Evolutionary conservation across 371 early-diverging fungal species (phyloP).

Genomic region (Haplosporangium sp.): DNA sequence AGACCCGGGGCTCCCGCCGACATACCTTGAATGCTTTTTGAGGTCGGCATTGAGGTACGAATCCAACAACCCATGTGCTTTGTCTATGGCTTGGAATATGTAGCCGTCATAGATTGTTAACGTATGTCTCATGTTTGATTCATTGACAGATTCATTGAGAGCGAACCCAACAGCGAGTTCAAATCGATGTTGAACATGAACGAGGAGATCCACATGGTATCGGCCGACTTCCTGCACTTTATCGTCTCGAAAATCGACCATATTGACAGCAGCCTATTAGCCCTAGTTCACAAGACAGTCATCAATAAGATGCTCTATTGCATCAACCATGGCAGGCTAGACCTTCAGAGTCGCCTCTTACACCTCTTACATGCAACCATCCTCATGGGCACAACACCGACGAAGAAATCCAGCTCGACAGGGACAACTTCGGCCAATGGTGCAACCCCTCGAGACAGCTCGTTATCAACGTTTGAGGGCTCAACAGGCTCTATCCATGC

Average conservation of each 20-base stretch:
- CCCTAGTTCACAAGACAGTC: conserved; percentile 66
- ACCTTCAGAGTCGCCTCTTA: conserved; percentile 79
- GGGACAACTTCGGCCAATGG: conserved; percentile 13
- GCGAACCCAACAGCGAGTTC: conserved; percentile 43
- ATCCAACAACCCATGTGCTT: background rate
- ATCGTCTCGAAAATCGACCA: conserved; percentile 68
- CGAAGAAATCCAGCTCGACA: conserved; percentile 18
- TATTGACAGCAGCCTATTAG: conserved; percentile 63
- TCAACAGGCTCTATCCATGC: conserved; percentile 9
- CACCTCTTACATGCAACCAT: conserved; percentile 72
- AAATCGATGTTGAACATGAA: conserved; percentile 46
- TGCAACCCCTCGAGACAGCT: conserved; percentile 23
- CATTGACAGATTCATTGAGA: conserved; percentile 42
- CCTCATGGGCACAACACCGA: conserved; percentile 55
- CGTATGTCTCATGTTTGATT: too few relatives aligned
- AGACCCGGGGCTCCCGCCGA: conserved; percentile 39
- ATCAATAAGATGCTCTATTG: conserved; percentile 74
- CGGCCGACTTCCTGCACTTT: conserved; percentile 70
- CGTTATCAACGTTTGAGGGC: conserved; percentile 38
- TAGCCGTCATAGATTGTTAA: too few relatives aligned
- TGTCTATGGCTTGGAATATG: background rate
- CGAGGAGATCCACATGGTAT: conserved; percentile 69
- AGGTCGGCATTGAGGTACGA: conserved; percentile 36
- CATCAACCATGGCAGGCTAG: conserved; percentile 62
- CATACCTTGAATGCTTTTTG: conserved; percentile 52